Conservation (phyloP, 2,329 filamentous ascomycete genomes). For the Diaporthe caulivora region DNA sequence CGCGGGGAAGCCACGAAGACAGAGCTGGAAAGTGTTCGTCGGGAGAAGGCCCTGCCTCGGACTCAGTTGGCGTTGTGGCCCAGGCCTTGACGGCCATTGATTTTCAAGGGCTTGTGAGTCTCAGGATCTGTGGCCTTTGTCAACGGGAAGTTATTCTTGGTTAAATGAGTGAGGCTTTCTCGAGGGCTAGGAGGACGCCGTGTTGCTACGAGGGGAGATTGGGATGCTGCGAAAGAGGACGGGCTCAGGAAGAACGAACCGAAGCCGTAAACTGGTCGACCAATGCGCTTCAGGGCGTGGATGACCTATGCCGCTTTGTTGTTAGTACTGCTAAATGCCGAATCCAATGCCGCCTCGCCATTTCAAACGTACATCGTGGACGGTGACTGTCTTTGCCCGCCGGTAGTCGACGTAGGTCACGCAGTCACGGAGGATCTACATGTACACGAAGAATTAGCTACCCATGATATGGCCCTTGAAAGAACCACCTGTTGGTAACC, state of each 20-base stretch:
- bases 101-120: constrained; percentile 5
- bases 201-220: constrained; percentile 35
- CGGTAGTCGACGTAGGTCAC: constrained; percentile 66
- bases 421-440: constrained; percentile 65
- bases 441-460: constrained; percentile 34
- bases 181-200: background rate
- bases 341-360: constrained; percentile 25
- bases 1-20: background rate
- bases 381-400: constrained; percentile 71
- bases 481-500: background rate
- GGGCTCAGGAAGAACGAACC: constrained; percentile 50
- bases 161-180: background rate
- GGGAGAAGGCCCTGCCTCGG: background rate
- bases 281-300: constrained; percentile 60
- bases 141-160: background rate
- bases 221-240: constrained; percentile 42
- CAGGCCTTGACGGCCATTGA: background rate
- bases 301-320: constrained; percentile 61
- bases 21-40: background rate
- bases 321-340: background rate
- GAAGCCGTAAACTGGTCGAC: constrained; percentile 70
- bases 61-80: background rate
- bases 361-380: constrained; percentile 65
- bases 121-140: constrained; percentile 16
- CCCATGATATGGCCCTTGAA: background rate